Evolutionary conservation across 768 basidiomycete genomes (phyloP).

Genomic region (Chalciporus sphaerocephalus): DNA sequence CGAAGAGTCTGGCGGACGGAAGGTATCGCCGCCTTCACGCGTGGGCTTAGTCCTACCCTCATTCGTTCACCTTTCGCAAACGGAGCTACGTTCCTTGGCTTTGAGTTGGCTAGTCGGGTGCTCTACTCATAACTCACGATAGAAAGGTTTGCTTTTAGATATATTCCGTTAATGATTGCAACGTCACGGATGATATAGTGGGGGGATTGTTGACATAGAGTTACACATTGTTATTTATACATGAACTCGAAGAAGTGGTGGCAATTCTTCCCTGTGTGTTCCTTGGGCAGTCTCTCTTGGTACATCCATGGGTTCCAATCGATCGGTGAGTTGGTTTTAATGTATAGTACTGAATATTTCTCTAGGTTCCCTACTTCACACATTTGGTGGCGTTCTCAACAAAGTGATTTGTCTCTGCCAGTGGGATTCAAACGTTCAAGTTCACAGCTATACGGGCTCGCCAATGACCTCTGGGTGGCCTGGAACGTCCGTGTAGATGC

Average conservation of each 20-base stretch:
- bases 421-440: too few relatives aligned
- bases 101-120: conserved; percentile 83
- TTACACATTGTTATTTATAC: conserved; percentile 4
- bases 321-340: too few relatives aligned
- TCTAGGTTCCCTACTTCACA: too few relatives aligned
- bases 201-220: background rate
- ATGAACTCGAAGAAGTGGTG: background rate
- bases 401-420: too few relatives aligned
- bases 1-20: conserved; percentile 79
- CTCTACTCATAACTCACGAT: conserved; percentile 39
- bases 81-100: conserved; percentile 94
- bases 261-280: background rate
- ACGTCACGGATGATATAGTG: background rate
- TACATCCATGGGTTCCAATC: too few relatives aligned
- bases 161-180: conserved; percentile 2
- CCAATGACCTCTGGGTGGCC: too few relatives aligned
- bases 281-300: background rate
- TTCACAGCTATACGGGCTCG: too few relatives aligned
- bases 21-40: conserved; percentile 80
- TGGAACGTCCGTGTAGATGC: too few relatives aligned
- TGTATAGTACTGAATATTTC: too few relatives aligned
- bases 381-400: too few relatives aligned
- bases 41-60: conserved; percentile 88
- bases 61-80: conserved; percentile 96
- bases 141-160: background rate